These are phyloP conservation scores for Glycine soja DNA, from an alignment of 306 rosid species.

Conservation along the genomic window DNA sequence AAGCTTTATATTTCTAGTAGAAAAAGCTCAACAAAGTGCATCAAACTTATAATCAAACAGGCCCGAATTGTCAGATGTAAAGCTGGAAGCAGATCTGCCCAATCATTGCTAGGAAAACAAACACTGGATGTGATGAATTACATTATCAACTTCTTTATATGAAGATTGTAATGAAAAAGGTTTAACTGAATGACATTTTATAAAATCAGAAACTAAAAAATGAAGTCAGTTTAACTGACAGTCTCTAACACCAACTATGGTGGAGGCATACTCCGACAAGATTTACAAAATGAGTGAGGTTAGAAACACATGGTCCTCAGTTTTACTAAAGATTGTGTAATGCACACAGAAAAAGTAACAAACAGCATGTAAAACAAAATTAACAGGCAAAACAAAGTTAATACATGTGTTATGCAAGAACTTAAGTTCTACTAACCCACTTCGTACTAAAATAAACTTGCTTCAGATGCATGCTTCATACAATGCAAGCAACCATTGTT, in stretches of 20 bases:
- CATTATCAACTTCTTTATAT: neutral
- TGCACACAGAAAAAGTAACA: no score
- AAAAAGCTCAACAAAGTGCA: no score
- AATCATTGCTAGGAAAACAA: neutral
- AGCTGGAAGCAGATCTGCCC: neutral
- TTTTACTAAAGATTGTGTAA: slow-evolving; percentile 13
- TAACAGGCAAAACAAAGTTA: slow-evolving; percentile 6
- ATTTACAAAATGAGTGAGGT: neutral
- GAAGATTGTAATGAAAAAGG: neutral
- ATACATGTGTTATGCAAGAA: neutral
- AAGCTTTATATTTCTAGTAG: no score
- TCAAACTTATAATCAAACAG: no score
- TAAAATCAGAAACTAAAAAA: neutral
- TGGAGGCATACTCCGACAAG: neutral
- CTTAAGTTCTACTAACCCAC: neutral
- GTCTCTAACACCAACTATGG: neutral
- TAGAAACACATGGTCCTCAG: neutral
- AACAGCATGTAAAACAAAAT: slow-evolving; percentile 1
- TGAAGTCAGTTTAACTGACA: neutral
- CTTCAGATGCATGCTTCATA: slow-evolving; percentile 30
- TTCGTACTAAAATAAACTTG: slow-evolving; percentile 6
- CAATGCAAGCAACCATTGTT: slow-evolving; percentile 8
- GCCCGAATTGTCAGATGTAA: neutral
- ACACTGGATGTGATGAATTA: neutral
- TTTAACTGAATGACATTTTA: neutral